Evolutionary conservation across 164 flowering plant species (phyloP), one percentile per base, ranked within the genome.

Genomic region (Euptelea pleiosperma): DNA sequence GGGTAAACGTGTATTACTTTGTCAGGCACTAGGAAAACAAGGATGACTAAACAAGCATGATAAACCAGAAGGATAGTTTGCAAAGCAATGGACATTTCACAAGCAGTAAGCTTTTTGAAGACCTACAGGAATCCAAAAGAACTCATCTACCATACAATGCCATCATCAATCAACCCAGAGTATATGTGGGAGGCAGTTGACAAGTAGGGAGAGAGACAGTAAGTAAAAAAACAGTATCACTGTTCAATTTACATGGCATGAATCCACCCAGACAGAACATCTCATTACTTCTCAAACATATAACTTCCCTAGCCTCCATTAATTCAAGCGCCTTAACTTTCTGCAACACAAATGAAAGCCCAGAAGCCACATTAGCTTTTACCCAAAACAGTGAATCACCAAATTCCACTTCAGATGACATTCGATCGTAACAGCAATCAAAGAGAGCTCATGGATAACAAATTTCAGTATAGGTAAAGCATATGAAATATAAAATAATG

Each of bases 211-310:
- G 31, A 44, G 8, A 33, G 29, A 55, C 16, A 61, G 33, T 36
- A 41, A 19, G 52, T 25, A 31, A 48, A 26, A 55, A 55, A 35
- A 45, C 62, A 18, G n/a, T n/a, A 60, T 50, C n/a, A 60, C 52
- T 33, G 24, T 46, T 55, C 29, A 22, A 61, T 34, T 51, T 35
- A 48, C 65, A 61, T 41, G 61, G 66, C 66, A 60, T 55, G 34
- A 65, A 55, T 57, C 56, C 45, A 33, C 24, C 19, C 36, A n/a
- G 26, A 26, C 46, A 31, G 35, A 43, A 19, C 21, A 52, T 28
- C 29, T 50, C 64, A 52, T 26, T 21, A 58, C 31, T 21, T 40
- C 19, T 55, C 62, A 35, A 35, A 39, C 48, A 41, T 30, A 44
- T 30, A 41, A 19, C 47, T 26, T 42, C 48, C 22, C 55, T 21